Conservation (phyloP, 169 alveolate genomes). For the Cystoisospora suis region DNA sequence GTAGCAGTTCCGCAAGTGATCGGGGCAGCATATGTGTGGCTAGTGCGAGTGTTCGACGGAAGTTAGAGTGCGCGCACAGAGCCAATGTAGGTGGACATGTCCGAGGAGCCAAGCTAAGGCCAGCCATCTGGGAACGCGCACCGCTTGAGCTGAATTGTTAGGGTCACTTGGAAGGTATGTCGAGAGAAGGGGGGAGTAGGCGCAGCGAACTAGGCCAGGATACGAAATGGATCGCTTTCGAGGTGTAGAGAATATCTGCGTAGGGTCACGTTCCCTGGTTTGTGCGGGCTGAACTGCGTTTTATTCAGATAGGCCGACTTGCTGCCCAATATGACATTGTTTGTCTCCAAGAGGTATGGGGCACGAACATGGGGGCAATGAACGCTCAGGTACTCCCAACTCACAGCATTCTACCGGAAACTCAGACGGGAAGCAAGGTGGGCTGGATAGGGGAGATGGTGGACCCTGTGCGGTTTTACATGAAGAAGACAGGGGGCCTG, state of each 20-base stretch:
- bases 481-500: constrained; percentile 61
- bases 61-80: no score
- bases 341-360: constrained; percentile 69
- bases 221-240: background rate
- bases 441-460: constrained; percentile 28
- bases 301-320: constrained; percentile 49
- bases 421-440: constrained; percentile 16
- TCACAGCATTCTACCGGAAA: constrained; percentile 63
- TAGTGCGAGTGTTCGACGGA: no score
- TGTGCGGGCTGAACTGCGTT: background rate
- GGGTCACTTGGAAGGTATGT: no score
- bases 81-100: no score
- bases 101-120: no score
- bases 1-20: no score
- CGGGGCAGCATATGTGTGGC: no score
- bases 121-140: no score
- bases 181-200: background rate
- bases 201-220: background rate
- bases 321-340: constrained; percentile 58
- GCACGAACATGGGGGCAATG: constrained; percentile 55
- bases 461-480: constrained; percentile 50
- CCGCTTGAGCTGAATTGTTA: no score
- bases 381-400: constrained; percentile 48
- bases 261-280: background rate
- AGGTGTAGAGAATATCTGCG: background rate